phyloP scores from a whole-genome alignment of 2,329 filamentous ascomycete genomes.

The Stagonosporopsis vannaccii region DNA sequence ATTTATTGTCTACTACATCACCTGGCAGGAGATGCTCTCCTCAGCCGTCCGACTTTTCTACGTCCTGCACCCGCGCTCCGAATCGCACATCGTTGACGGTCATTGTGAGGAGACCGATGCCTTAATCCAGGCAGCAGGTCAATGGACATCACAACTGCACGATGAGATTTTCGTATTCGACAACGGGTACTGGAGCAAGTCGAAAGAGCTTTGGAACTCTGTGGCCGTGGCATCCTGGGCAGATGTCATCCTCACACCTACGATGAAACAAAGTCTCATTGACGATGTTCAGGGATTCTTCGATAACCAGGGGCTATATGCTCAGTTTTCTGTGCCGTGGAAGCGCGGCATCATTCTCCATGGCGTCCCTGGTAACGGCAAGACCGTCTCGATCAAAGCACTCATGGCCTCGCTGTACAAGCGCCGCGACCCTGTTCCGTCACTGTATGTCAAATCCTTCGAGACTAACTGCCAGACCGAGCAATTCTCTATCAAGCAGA shows the following conservation, averaged over 20 bases:
- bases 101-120: conserved; percentile 51
- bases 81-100: conserved; percentile 21
- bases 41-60: conserved; percentile 31
- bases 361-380: conserved; percentile 69
- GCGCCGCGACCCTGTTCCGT: conserved; percentile 60
- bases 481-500: conserved; percentile 53
- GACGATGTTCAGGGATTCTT: conserved; percentile 68
- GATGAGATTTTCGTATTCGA: conserved; percentile 72
- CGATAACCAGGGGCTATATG: conserved; percentile 48
- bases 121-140: conserved; percentile 62
- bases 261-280: conserved; percentile 69
- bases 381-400: conserved; percentile 73
- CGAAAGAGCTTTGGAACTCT: conserved; percentile 63
- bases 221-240: conserved; percentile 61
- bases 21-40: conserved; percentile 36
- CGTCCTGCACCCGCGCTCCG: conserved; percentile 25
- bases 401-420: conserved; percentile 67
- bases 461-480: conserved; percentile 59
- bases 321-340: conserved; percentile 56
- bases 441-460: conserved; percentile 60
- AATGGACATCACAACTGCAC: conserved; percentile 65
- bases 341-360: conserved; percentile 57
- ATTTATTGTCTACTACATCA: conserved; percentile 40
- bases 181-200: conserved; percentile 67
- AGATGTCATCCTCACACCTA: conserved; percentile 68